These are phyloP conservation scores for Puccinia coronata DNA, from an alignment of 1,284 basidiomycete species.

Conservation along the genomic window DNA sequence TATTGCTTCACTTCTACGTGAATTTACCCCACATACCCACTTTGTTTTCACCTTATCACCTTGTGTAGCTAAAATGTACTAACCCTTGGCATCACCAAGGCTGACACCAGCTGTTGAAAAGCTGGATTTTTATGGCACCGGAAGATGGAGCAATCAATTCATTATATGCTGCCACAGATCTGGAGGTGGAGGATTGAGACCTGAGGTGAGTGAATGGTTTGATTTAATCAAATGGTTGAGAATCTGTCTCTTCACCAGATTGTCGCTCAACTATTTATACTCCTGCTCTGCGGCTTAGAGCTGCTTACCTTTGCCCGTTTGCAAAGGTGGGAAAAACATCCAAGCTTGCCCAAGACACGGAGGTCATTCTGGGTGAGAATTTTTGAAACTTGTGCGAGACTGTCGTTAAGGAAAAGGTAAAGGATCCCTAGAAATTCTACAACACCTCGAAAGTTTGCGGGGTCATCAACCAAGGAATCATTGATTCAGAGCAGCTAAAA, in stretches of 20 bases:
- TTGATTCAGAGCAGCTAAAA: too few species aligned
- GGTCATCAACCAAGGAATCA: too few species aligned
- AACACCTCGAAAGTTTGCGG: too few species aligned
- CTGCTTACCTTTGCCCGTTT: slow-evolving; percentile 30
- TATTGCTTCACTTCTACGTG: too few species aligned
- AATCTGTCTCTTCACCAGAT: too few species aligned
- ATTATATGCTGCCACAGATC: slow-evolving; percentile 31
- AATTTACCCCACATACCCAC: too few species aligned
- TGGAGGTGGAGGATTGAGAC: slow-evolving; percentile 16
- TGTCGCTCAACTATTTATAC: too few species aligned
- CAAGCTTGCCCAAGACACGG: background rate
- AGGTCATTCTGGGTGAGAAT: background rate
- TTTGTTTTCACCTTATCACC: too few species aligned
- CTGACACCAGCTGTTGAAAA: slow-evolving; percentile 29
- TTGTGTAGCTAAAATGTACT: too few species aligned
- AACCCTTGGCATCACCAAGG: too few species aligned
- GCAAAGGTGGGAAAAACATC: background rate
- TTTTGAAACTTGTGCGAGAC: slow-evolving; percentile 31
- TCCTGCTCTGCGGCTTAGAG: background rate
- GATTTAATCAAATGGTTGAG: background rate
- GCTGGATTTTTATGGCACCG: slow-evolving; percentile 19
- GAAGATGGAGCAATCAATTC: slow-evolving; percentile 31
- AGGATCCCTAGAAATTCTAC: background rate
- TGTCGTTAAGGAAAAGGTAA: slow-evolving; percentile 24
- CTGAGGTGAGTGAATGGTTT: slow-evolving; percentile 5